These are phyloP conservation scores for Monosporascus sp. DNA, from an alignment of 2,329 filamentous ascomycete species.

Conservation along the genomic window DNA sequence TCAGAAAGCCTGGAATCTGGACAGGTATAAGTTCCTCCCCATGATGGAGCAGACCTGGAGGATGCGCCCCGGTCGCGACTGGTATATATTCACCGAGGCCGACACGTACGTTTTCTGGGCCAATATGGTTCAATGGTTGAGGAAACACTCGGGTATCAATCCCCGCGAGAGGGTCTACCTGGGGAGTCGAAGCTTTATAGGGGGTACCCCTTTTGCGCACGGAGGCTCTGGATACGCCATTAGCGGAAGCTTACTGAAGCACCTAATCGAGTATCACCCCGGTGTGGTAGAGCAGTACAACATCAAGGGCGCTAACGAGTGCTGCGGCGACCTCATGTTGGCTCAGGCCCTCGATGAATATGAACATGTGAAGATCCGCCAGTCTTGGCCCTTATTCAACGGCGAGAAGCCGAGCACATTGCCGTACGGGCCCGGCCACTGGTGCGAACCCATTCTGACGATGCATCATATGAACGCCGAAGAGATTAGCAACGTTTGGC, in stretches of 20 bases:
- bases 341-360: conserved; percentile 42
- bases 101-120: conserved; percentile 54
- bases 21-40: conserved; percentile 58
- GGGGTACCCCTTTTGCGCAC: conserved; percentile 45
- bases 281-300: conserved; percentile 43
- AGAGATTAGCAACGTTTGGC: conserved; percentile 47
- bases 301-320: conserved; percentile 35
- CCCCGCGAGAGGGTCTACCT: conserved; percentile 42
- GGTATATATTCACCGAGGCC: conserved; percentile 57
- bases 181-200: conserved; percentile 44
- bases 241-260: conserved; percentile 46
- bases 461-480: conserved; percentile 51
- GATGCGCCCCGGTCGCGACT: conserved; percentile 46
- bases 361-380: conserved; percentile 35
- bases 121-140: conserved; percentile 47
- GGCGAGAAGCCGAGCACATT: conserved; percentile 49
- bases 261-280: conserved; percentile 37
- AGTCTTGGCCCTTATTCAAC: conserved; percentile 49
- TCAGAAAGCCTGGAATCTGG: conserved; percentile 44
- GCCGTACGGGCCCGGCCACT: conserved; percentile 42
- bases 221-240: conserved; percentile 54
- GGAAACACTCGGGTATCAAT: conserved; percentile 32
- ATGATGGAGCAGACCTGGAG: conserved; percentile 52
- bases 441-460: conserved; percentile 53
- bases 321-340: conserved; percentile 49